Conservation (phyloP, 768 basidiomycete species). For the Termitomyces sp. region DNA sequence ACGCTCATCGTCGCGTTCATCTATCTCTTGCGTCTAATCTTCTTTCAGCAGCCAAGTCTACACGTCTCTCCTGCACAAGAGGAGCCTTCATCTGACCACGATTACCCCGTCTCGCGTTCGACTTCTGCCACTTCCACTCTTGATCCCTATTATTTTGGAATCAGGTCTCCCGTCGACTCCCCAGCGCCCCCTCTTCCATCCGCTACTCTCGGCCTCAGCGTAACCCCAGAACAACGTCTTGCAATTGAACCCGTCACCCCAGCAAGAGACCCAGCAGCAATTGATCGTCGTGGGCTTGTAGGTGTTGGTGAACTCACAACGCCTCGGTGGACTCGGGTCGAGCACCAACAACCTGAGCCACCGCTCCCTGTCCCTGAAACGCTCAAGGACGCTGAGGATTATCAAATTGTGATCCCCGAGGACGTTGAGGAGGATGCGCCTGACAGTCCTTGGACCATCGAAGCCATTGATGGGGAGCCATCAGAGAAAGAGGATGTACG, state of each 20-base stretch:
- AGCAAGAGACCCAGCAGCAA: constrained; percentile 67
- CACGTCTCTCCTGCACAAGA: constrained; percentile 39
- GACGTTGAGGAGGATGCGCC: constrained; percentile 49
- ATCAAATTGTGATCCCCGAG: constrained; percentile 37
- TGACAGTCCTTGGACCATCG: constrained; percentile 87
- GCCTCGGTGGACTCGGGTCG: constrained; percentile 80
- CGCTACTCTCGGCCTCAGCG: constrained; percentile 32
- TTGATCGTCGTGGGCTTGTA: constrained; percentile 83
- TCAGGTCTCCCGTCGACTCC: constrained; percentile 64
- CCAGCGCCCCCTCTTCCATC: constrained; percentile 51
- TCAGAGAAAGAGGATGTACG: constrained; percentile 68
- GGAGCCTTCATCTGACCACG: constrained; percentile 37
- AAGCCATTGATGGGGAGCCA: constrained; percentile 75
- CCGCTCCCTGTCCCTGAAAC: constrained; percentile 22
- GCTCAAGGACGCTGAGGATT: constrained; percentile 29
- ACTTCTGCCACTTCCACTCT: constrained; percentile 75
- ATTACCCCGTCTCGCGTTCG: constrained; percentile 54
- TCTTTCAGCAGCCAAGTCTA: constrained; percentile 14
- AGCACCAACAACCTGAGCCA: constrained; percentile 31
- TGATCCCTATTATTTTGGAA: constrained; percentile 86
- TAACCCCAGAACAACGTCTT: constrained; percentile 57
- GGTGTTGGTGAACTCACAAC: constrained; percentile 96
- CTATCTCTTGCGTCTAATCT: constrained; percentile 14
- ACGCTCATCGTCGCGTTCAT: constrained; percentile 14
- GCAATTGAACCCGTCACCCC: constrained; percentile 62